A percentile compares a stretch with the other conserved stretches of the same genome.
Conservation (phyloP, 208 protist genomes). For the Trichomonas gallinae region DNA sequence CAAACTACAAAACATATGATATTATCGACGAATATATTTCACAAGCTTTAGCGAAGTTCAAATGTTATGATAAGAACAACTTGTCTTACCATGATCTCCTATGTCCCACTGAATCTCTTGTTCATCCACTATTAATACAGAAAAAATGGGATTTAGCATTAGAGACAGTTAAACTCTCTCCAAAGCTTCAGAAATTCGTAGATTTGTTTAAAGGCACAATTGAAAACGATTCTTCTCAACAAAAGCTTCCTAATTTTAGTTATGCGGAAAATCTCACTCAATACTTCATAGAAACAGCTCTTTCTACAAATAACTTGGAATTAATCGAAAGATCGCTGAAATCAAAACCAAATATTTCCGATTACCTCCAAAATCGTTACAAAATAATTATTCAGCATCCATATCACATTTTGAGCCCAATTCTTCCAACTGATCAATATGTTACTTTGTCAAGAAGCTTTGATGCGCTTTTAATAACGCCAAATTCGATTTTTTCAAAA, state of each 20-base stretch:
- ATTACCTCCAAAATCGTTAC: no score
- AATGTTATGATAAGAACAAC: background rate
- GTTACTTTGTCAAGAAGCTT: background rate
- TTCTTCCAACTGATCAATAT: background rate
- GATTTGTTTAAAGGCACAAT: background rate
- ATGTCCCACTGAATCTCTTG: background rate
- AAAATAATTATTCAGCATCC: no score
- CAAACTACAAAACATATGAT: background rate
- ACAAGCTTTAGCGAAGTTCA: background rate
- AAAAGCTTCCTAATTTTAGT: background rate
- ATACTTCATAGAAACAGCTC: background rate
- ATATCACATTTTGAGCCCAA: background rate
- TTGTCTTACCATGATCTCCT: background rate
- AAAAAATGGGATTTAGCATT: background rate
- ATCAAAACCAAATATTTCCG: background rate
- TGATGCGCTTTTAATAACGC: background rate
- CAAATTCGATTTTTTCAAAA: background rate
- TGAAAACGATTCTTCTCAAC: background rate
- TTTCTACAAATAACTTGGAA: background rate
- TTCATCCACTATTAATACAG: background rate
- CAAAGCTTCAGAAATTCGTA: background rate
- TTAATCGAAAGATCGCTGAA: background rate
- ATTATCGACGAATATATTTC: background rate
- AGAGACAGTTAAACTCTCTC: background rate
- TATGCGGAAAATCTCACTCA: background rate